Conservation (phyloP, 306 rosid genomes). For the Lathyrus oleraceus region DNA sequence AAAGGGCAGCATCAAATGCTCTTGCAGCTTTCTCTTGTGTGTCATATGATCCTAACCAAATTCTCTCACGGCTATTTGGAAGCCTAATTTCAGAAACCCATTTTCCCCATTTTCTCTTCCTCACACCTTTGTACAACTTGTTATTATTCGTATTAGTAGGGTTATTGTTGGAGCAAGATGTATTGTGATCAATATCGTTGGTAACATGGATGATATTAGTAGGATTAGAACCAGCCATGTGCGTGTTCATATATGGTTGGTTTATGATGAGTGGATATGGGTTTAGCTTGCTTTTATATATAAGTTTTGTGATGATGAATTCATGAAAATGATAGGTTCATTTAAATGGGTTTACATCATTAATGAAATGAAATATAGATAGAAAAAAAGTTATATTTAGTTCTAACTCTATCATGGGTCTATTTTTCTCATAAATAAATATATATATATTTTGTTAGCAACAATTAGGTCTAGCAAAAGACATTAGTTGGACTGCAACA, state of each 20-base stretch:
- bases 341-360: too few species aligned
- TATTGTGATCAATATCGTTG: background rate
- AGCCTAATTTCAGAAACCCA: slow-evolving; percentile 82
- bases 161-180: slow-evolving; percentile 2
- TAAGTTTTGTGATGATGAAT: background rate
- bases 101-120: slow-evolving; percentile 82
- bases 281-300: background rate
- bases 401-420: too few species aligned
- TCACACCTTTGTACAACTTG: slow-evolving; percentile 60
- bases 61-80: slow-evolving; percentile 70
- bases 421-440: too few species aligned
- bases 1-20: slow-evolving; percentile 77
- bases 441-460: too few species aligned
- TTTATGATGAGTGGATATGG: background rate
- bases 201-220: background rate
- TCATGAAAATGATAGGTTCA: background rate
- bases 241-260: background rate
- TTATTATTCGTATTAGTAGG: background rate
- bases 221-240: background rate
- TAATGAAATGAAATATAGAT: too few species aligned
- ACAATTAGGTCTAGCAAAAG: too few species aligned
- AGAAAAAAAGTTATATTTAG: too few species aligned
- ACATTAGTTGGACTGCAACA: too few species aligned
- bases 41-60: slow-evolving; percentile 76
- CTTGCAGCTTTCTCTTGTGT: slow-evolving; percentile 65